phyloP scores from a whole-genome alignment of 169 alveolate species.

The Perkinsus olseni region DNA sequence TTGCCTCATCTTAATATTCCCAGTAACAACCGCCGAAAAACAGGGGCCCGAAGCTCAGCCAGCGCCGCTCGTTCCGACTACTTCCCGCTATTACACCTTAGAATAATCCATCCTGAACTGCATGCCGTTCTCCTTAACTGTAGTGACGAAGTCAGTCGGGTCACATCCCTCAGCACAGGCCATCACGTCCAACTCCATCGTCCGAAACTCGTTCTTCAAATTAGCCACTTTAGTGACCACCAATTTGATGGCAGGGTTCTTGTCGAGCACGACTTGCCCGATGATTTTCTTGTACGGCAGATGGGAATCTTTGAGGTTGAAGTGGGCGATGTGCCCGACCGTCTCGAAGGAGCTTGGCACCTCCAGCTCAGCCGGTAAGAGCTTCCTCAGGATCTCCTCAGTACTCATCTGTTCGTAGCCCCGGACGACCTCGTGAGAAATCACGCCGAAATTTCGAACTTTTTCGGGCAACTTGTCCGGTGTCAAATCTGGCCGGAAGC shows the following conservation, averaged over 20 bases:
- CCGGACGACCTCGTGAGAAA: not conserved
- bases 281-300: constrained; percentile 59
- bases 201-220: constrained; percentile 60
- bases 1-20: too few relatives aligned
- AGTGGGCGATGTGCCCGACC: constrained; percentile 80
- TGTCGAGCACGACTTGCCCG: constrained; percentile 68
- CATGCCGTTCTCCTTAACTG: constrained; percentile 9
- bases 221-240: constrained; percentile 70
- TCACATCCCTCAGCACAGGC: constrained; percentile 68
- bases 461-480: not conserved
- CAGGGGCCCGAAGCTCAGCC: too few relatives aligned
- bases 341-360: constrained; percentile 70
- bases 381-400: constrained; percentile 43
- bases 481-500: not conserved
- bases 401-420: not conserved
- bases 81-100: not conserved
- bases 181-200: constrained; percentile 71
- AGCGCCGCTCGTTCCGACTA: too few relatives aligned
- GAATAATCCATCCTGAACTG: not conserved
- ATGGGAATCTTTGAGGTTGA: constrained; percentile 64
- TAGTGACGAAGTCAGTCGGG: not conserved
- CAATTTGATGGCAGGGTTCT: constrained; percentile 63
- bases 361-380: constrained; percentile 49
- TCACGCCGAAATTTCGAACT: not conserved
- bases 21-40: too few relatives aligned